A percentile compares a stretch with the other conserved stretches of the same genome.
Conservation (phyloP, 108 stramenopile species). For the Hondaea fermentalgiana region DNA sequence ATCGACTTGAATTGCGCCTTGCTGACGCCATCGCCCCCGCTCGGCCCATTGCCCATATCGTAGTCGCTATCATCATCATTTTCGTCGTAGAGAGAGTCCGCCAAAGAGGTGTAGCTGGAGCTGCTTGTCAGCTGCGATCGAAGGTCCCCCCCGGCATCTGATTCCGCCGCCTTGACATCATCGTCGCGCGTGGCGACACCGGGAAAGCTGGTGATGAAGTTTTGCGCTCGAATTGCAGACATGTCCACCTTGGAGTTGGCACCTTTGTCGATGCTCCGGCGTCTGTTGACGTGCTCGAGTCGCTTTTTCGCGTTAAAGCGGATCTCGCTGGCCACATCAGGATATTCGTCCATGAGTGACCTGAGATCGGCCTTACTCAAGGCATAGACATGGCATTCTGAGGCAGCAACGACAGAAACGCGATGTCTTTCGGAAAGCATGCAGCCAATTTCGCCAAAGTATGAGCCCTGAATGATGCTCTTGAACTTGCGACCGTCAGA, state of each 20-base stretch:
- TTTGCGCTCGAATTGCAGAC: neutral
- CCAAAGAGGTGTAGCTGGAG: neutral
- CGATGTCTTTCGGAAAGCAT: neutral
- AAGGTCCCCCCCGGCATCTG: neutral
- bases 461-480: constrained; percentile 35
- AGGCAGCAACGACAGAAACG: neutral
- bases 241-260: neutral
- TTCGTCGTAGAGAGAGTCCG: neutral
- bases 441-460: constrained; percentile 50
- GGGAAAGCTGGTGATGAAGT: neutral
- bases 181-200: neutral
- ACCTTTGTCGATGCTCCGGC: neutral
- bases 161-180: neutral
- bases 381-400: neutral
- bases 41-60: neutral
- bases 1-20: neutral
- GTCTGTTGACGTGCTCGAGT: neutral
- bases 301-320: neutral
- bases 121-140: neutral
- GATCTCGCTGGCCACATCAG: neutral
- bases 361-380: neutral
- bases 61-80: neutral
- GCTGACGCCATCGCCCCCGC: neutral
- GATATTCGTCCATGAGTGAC: neutral
- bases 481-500: constrained; percentile 27